Evolutionary conservation across 768 basidiomycete genomes (phyloP).

Genomic region (Zangia roseola): DNA sequence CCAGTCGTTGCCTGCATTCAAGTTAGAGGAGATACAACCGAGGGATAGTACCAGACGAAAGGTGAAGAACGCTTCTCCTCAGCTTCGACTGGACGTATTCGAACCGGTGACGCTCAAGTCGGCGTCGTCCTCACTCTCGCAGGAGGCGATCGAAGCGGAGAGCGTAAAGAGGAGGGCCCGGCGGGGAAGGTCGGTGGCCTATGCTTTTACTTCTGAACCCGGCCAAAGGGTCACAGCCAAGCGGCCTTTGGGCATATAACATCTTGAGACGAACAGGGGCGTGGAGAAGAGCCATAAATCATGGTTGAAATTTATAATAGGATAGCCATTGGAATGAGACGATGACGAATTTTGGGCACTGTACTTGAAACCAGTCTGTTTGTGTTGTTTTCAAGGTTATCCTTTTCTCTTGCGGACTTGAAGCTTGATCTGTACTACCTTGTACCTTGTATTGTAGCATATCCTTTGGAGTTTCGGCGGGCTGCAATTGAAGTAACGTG

Average conservation of each 20-base stretch:
- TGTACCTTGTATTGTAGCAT: neutral
- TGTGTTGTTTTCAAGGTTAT: neutral
- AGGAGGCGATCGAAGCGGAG: neutral
- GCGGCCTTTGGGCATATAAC: slow-evolving; percentile 18
- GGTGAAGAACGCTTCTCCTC: slow-evolving; percentile 20
- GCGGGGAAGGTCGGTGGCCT: slow-evolving; percentile 5
- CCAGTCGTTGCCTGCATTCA: slow-evolving; percentile 19
- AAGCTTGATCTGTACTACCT: neutral
- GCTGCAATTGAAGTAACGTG: no score
- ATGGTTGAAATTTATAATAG: neutral
- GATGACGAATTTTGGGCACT: neutral
- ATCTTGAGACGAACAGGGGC: neutral
- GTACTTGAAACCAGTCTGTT: neutral
- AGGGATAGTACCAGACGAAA: slow-evolving; percentile 10
- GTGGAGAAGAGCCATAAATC: neutral
- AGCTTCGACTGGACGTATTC: slow-evolving; percentile 2
- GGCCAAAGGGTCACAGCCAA: slow-evolving; percentile 13
- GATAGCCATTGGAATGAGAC: neutral
- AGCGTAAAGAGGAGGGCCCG: slow-evolving; percentile 1
- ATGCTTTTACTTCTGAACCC: slow-evolving; percentile 3
- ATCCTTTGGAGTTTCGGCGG: neutral
- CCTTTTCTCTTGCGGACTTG: neutral
- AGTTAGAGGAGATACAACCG: slow-evolving; percentile 13
- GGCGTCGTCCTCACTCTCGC: neutral
- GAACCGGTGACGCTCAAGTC: neutral